Base-by-base conservation (phyloP, 352 stramenopile genomes). In the Globisporangium irregulare region DNA sequence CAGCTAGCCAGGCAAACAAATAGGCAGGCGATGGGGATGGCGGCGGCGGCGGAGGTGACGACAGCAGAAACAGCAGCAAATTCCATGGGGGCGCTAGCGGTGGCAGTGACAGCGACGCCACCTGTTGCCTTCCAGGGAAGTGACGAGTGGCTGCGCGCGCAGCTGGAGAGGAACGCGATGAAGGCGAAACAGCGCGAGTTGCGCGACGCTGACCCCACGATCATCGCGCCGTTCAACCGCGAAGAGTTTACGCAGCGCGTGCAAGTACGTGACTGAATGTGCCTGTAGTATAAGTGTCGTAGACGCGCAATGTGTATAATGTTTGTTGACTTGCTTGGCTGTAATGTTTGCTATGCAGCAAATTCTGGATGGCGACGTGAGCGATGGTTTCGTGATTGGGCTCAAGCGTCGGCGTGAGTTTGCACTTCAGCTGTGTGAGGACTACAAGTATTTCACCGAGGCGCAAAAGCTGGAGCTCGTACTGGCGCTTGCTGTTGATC, bases 331-430 rank as follows among this genome's bases (percentile, higher is more conserved):
- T 51, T 63, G 57, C 4, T 29, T 62, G 12, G 18, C 22, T 36
- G 64, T 69, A 48, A 48, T 29, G 55, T 58, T 29, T 29, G 18
- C 20, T 65, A 43, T 29, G 10, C 8, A 90, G 82, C 73, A 78
- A 57, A 80, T 92, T 12, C 63, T 93, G 38, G 82, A 87, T 51
- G 80, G 75, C 7, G 83, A 93, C 20, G 79, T 83, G 51, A 87
- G 81, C 64, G 84, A 87, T n/a, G 87, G 87, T 48, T 95, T 95
- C 56, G 87, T 95, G 32, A 91, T 93, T 56, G 82, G 83, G 3
- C 76, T 94, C 59, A 95, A 95, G 74, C 80, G 79, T 20, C 83
- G 84, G 3, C 79, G 84, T 66, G 87, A 94, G 66, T 92, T 95
- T 54, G 87, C 86, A 43, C 69, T 85, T 62, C 80, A 87, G 71